Percentiles rank a stretch among this genome's conserved stretches.
These are phyloP conservation scores for Lomentospora prolificans DNA, from an alignment of 2,329 filamentous ascomycete species.

Conservation along the genomic window DNA sequence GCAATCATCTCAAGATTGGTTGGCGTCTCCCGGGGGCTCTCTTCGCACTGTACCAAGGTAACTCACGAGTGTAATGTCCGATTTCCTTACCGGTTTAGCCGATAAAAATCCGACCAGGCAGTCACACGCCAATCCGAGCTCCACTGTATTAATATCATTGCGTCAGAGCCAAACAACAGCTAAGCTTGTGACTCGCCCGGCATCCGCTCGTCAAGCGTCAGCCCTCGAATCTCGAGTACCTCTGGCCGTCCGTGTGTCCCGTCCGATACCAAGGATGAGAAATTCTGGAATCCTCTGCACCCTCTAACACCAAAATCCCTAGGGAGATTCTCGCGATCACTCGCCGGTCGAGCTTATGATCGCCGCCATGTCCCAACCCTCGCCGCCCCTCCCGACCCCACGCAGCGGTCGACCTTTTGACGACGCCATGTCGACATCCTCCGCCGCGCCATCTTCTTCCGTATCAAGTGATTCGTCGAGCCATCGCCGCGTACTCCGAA, in stretches of 20 bases:
- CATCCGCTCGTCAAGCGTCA: neutral
- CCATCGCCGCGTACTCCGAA: constrained; percentile 8
- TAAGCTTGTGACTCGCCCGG: neutral
- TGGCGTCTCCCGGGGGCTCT: constrained; percentile 12
- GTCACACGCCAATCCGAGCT: too few species aligned
- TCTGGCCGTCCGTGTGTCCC: too few species aligned
- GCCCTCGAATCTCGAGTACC: too few species aligned
- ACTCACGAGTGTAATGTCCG: too few species aligned
- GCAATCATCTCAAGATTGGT: neutral
- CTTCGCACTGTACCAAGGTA: too few species aligned
- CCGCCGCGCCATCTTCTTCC: neutral
- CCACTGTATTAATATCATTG: too few species aligned
- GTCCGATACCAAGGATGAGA: too few species aligned
- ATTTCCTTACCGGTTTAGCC: too few species aligned
- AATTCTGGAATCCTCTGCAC: too few species aligned
- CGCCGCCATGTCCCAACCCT: neutral
- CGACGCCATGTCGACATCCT: constrained; percentile 1
- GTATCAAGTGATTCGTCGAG: constrained; percentile 5
- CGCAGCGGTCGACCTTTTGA: neutral
- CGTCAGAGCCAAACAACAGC: neutral
- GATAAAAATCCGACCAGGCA: too few species aligned
- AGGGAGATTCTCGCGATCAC: neutral
- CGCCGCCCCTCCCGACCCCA: neutral
- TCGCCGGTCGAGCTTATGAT: neutral
- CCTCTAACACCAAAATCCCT: too few species aligned